Conservation (phyloP, 805 yeast species). For the Kurtzmaniella fragi region DNA sequence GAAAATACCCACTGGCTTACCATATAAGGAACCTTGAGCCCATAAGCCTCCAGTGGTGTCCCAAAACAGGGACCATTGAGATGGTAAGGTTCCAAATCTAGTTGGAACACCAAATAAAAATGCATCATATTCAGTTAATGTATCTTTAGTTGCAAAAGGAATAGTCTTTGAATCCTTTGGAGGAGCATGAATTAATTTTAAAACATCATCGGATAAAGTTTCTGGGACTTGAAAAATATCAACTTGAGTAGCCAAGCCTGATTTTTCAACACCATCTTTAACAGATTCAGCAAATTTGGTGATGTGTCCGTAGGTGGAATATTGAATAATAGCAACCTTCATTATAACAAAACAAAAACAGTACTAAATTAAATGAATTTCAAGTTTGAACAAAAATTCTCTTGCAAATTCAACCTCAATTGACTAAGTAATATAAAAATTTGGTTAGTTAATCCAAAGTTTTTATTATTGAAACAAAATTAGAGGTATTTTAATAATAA, state of each 20-base stretch:
- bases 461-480: no score
- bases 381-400: no score
- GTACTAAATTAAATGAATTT: no score
- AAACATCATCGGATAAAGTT: slow-evolving; percentile 61
- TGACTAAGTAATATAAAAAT: neutral
- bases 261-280: slow-evolving; percentile 62
- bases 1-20: slow-evolving; percentile 20
- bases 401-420: no score
- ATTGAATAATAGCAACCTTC: slow-evolving; percentile 71
- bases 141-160: slow-evolving; percentile 17
- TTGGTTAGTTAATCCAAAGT: neutral
- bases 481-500: no score
- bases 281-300: slow-evolving; percentile 64
- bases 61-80: slow-evolving; percentile 20
- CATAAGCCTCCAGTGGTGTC: slow-evolving; percentile 20
- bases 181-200: slow-evolving; percentile 63
- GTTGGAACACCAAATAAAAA: slow-evolving; percentile 23
- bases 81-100: slow-evolving; percentile 19
- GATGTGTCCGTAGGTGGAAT: slow-evolving; percentile 79
- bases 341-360: slow-evolving; percentile 6
- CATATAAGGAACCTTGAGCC: slow-evolving; percentile 17
- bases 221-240: slow-evolving; percentile 78
- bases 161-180: slow-evolving; percentile 36
- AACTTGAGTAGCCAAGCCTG: slow-evolving; percentile 56
- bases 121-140: slow-evolving; percentile 19